A percentile compares a stretch with the other conserved stretches of the same genome.
These are phyloP conservation scores for Oldenlandia corymbosa DNA, from an alignment of 257 asterid species.

Conservation along the genomic window DNA sequence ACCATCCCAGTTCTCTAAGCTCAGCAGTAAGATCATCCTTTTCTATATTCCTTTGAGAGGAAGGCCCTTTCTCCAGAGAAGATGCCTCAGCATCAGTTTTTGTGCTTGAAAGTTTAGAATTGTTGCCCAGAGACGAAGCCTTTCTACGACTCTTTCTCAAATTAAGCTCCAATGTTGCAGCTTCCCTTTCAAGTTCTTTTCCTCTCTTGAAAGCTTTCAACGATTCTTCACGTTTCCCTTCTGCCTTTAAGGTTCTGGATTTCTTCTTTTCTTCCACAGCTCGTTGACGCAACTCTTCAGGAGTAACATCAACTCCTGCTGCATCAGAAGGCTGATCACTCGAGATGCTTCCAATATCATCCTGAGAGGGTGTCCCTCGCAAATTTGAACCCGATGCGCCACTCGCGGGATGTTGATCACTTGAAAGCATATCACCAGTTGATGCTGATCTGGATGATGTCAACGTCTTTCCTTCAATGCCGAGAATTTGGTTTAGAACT, in stretches of 20 bases:
- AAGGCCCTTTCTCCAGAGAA: constrained; percentile 30
- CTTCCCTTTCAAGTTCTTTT: constrained; percentile 94
- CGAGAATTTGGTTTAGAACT: constrained; percentile 42
- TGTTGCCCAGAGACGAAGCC: constrained; percentile 43
- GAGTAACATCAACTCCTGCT: constrained; percentile 43
- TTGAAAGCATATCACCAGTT: constrained; percentile 18
- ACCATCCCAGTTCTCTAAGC: constrained; percentile 93
- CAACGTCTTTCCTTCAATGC: constrained; percentile 29
- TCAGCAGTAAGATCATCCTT: constrained; percentile 75
- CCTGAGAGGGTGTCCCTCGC: constrained; percentile 29
- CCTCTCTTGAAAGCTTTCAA: constrained; percentile 76
- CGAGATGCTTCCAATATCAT: constrained; percentile 34
- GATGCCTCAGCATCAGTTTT: constrained; percentile 36
- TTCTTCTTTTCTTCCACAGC: constrained; percentile 75
- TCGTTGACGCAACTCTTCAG: constrained; percentile 83
- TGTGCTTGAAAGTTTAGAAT: constrained; percentile 34
- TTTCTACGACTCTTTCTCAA: constrained; percentile 68
- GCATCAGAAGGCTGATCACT: constrained; percentile 30
- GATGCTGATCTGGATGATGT: constrained; percentile 21
- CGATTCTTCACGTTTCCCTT: constrained; percentile 95
- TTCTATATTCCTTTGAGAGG: constrained; percentile 39
- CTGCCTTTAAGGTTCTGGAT: constrained; percentile 63
- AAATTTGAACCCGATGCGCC: constrained; percentile 46
- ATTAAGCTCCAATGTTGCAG: constrained; percentile 71
- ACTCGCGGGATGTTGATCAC: constrained; percentile 25